These are phyloP conservation scores for Sodiomyces alkalinus DNA, from an alignment of 2,329 filamentous ascomycete genomes.

Conservation along the genomic window DNA sequence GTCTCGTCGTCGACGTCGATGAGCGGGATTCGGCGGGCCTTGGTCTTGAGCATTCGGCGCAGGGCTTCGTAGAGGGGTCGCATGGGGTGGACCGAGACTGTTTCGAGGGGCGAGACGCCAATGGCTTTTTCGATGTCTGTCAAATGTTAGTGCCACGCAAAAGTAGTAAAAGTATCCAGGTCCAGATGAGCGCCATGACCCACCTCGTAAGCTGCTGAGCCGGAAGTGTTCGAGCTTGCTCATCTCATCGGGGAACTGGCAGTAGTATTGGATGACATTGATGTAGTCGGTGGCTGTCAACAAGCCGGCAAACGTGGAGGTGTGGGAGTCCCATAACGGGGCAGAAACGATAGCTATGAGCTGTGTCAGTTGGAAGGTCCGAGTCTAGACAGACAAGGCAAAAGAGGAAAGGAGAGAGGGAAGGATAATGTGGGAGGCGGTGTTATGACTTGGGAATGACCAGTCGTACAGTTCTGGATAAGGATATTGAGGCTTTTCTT, in stretches of 20 bases:
- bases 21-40: slow-evolving; percentile 83
- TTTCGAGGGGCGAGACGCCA: slow-evolving; percentile 80
- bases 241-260: slow-evolving; percentile 84
- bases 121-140: slow-evolving; percentile 91
- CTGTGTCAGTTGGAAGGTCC: slow-evolving; percentile 4
- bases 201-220: slow-evolving; percentile 80
- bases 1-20: slow-evolving; percentile 94
- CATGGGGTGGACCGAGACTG: slow-evolving; percentile 86
- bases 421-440: slow-evolving; percentile 5
- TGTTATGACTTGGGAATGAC: slow-evolving; percentile 2
- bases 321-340: slow-evolving; percentile 89
- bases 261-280: slow-evolving; percentile 98
- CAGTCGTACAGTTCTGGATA: slow-evolving; percentile 79
- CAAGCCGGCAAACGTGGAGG: slow-evolving; percentile 83
- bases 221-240: slow-evolving; percentile 87
- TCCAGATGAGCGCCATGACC: too few relatives aligned
- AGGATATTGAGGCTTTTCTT: slow-evolving; percentile 95
- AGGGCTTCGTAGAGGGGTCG: slow-evolving; percentile 89
- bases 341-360: slow-evolving; percentile 82
- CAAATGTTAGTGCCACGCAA: too few relatives aligned
- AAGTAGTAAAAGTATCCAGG: too few relatives aligned
- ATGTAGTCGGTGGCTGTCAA: slow-evolving; percentile 95
- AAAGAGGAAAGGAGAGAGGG: not conserved
- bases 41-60: slow-evolving; percentile 82
- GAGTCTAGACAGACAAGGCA: slow-evolving; percentile 2